Conservation (phyloP, 2,329 filamentous ascomycete genomes). For the Microcyclospora pomicola region DNA sequence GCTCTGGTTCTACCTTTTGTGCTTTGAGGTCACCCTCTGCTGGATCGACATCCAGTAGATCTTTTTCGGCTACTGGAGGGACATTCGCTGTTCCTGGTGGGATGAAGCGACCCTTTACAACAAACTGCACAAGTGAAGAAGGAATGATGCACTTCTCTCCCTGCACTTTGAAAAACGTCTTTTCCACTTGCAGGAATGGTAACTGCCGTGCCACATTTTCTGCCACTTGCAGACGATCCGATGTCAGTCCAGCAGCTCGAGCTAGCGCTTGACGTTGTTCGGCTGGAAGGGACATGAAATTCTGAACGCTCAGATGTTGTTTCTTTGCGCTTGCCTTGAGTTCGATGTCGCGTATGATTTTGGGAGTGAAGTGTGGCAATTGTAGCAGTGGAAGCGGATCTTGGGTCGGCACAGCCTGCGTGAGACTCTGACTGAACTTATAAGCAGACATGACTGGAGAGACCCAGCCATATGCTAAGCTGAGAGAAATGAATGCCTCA, state of each 20-base stretch:
- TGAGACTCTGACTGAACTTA: conserved; percentile 67
- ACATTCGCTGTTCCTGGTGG: conserved; percentile 68
- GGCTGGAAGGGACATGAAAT: conserved; percentile 77
- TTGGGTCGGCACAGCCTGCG: conserved; percentile 81
- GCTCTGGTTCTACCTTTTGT: conserved; percentile 50
- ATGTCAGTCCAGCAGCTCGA: conserved; percentile 55
- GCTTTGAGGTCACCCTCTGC: conserved; percentile 86
- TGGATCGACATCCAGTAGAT: conserved; percentile 82
- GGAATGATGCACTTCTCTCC: conserved; percentile 89
- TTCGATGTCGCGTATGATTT: conserved; percentile 50
- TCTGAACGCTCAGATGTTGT: conserved; percentile 61
- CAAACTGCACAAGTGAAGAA: conserved; percentile 80
- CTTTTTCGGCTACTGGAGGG: conserved; percentile 59
- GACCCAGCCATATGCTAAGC: conserved; percentile 75
- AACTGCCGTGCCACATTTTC: conserved; percentile 70
- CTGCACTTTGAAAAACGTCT: conserved; percentile 96
- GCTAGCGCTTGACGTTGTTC: conserved; percentile 59
- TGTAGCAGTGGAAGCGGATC: conserved; percentile 58
- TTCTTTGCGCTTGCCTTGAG: conserved; percentile 48
- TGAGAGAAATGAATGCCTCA: conserved; percentile 73
- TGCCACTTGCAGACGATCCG: conserved; percentile 62
- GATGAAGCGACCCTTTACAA: conserved; percentile 88
- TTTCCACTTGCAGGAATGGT: conserved; percentile 70
- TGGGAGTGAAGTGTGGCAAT: conserved; percentile 69
- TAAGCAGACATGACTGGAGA: conserved; percentile 71